Evolutionary conservation across 2,329 filamentous ascomycete species (phyloP).

Genomic region (Grosmannia huntii): DNA sequence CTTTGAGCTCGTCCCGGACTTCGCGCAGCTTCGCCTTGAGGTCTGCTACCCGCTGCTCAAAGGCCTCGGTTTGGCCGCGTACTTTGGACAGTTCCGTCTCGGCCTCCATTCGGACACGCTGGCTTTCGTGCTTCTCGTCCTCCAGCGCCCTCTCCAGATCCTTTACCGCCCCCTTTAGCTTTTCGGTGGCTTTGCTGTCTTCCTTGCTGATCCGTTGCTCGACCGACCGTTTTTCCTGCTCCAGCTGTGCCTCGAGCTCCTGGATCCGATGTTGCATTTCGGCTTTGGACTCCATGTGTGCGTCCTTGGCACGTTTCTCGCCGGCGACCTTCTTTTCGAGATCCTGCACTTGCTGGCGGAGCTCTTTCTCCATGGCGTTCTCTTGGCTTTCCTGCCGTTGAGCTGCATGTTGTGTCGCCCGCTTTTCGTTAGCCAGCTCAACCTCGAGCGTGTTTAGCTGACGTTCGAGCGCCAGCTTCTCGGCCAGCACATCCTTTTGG

Average conservation of each 20-base stretch:
- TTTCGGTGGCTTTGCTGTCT: background rate
- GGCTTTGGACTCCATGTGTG: slow-evolving; percentile 19
- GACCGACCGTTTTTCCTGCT: slow-evolving; percentile 10
- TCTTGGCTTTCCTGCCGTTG: slow-evolving; percentile 23
- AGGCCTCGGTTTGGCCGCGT: slow-evolving; percentile 46
- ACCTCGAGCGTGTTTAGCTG: slow-evolving; percentile 67
- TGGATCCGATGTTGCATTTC: slow-evolving; percentile 13
- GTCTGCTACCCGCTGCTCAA: slow-evolving; percentile 59
- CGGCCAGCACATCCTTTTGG: slow-evolving; percentile 57
- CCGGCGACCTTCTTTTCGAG: slow-evolving; percentile 28
- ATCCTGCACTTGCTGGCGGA: slow-evolving; percentile 19
- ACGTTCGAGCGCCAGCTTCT: slow-evolving; percentile 69
- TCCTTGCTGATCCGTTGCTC: slow-evolving; percentile 2
- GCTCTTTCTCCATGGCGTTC: slow-evolving; percentile 16
- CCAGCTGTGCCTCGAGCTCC: slow-evolving; percentile 13
- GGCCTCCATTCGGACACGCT: slow-evolving; percentile 30
- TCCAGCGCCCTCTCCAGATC: slow-evolving; percentile 22
- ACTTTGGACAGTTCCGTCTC: slow-evolving; percentile 47
- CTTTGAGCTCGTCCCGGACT: slow-evolving; percentile 61
- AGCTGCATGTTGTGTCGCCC: slow-evolving; percentile 46
- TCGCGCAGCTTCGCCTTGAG: slow-evolving; percentile 57
- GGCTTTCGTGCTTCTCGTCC: slow-evolving; percentile 30
- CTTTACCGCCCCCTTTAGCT: slow-evolving; percentile 19
- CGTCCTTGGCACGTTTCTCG: slow-evolving; percentile 19
- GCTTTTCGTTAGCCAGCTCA: slow-evolving; percentile 71